A percentile compares a stretch with the other conserved stretches of the same genome.
Conservation (phyloP, 306 rosid species). For the Casuarina cunninghamiana region DNA sequence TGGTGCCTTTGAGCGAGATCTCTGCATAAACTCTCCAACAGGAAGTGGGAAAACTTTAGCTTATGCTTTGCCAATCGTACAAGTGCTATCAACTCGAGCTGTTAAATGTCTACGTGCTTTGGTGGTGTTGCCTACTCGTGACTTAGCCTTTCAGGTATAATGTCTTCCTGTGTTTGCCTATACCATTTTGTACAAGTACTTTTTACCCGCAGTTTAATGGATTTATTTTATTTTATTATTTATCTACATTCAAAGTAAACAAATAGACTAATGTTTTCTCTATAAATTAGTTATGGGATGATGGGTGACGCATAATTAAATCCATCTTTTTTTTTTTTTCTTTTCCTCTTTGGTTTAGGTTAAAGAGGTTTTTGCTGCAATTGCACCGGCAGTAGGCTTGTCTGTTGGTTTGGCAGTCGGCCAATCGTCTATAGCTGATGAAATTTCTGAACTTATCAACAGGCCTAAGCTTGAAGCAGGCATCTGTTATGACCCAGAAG, state of each 20-base stretch:
- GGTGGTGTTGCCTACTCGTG: conserved; percentile 88
- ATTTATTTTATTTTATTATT: background rate
- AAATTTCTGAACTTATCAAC: conserved; percentile 59
- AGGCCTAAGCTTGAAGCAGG: conserved; percentile 59
- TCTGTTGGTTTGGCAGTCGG: conserved; percentile 89
- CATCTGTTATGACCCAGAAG: conserved; percentile 57
- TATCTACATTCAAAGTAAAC: background rate
- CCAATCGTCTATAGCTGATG: conserved; percentile 76
- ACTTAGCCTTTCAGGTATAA: conserved; percentile 83
- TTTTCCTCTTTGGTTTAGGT: conserved; percentile 33
- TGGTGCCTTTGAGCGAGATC: conserved; percentile 76
- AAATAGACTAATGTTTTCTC: background rate
- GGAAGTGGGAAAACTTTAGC: conserved; percentile 94
- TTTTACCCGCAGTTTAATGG: background rate
- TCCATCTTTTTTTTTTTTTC: background rate
- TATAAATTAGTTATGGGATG: background rate
- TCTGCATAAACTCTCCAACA: conserved; percentile 89
- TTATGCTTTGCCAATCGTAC: conserved; percentile 91
- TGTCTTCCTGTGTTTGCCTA: background rate
- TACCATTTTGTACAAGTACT: background rate
- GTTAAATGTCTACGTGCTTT: conserved; percentile 68
- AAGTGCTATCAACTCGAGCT: conserved; percentile 52
- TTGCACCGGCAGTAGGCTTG: conserved; percentile 76
- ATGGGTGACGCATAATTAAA: background rate
- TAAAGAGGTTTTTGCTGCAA: conserved; percentile 61